Conservation (phyloP, 176 grass and related monocot species). For the Otatea glauca region DNA sequence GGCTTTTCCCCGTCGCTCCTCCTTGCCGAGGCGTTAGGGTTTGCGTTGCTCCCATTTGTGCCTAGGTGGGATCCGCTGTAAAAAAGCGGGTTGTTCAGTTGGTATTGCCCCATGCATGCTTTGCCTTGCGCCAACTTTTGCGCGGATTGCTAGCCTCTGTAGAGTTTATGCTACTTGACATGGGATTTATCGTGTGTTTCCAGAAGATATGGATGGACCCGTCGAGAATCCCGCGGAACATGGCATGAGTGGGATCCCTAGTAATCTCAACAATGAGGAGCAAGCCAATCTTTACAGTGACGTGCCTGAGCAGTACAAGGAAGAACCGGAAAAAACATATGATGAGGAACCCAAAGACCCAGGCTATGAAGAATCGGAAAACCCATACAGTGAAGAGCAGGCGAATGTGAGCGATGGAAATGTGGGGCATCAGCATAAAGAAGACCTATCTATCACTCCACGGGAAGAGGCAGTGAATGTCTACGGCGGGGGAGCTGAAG, state of each 20-base stretch:
- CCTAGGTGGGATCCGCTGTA: slow-evolving; percentile 1
- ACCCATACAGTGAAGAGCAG: slow-evolving; percentile 36
- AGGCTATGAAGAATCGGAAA: slow-evolving; percentile 29
- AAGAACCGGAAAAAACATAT: slow-evolving; percentile 35
- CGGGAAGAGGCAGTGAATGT: slow-evolving; percentile 34
- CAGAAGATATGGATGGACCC: slow-evolving; percentile 65
- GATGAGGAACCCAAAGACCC: slow-evolving; percentile 32
- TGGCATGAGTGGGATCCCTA: slow-evolving; percentile 41
- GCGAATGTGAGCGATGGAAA: background rate
- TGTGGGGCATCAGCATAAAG: slow-evolving; percentile 25
- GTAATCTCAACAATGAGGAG: slow-evolving; percentile 31
- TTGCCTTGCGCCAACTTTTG: background rate
- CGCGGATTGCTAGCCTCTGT: background rate
- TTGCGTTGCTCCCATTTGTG: background rate
- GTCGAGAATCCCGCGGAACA: slow-evolving; percentile 48
- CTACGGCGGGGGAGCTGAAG: slow-evolving; percentile 18
- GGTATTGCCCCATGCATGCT: background rate
- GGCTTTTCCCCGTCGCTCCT: background rate
- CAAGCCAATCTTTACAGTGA: slow-evolving; percentile 24
- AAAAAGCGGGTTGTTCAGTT: background rate
- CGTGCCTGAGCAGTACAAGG: slow-evolving; percentile 35
- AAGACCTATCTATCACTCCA: slow-evolving; percentile 19
- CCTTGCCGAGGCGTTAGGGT: background rate
- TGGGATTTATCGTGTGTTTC: slow-evolving; percentile 24
- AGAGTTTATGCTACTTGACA: slow-evolving; percentile 1